Evolutionary conservation across 352 stramenopile species (phyloP).

Genomic region (Globisporangium uncinulatum): DNA sequence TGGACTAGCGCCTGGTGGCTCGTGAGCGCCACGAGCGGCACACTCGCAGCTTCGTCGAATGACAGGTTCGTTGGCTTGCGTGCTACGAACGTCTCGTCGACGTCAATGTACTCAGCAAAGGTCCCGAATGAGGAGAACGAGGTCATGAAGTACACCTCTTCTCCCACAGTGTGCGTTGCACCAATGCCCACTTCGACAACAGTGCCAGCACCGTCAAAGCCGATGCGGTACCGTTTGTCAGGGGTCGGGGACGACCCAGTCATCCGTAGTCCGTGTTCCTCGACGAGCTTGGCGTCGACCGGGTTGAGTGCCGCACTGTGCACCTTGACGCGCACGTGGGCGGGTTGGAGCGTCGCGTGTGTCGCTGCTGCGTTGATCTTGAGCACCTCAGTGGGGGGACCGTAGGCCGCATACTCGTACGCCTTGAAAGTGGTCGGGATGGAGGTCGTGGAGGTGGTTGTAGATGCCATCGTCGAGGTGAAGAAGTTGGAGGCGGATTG

Average conservation of each 20-base stretch:
- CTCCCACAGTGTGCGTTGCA: no score
- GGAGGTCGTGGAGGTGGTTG: no score
- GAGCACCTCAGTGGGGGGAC: background rate
- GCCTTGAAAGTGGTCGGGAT: conserved; percentile 1
- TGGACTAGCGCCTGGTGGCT: conserved; percentile 18
- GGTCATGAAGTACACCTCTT: no score
- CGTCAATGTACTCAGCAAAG: no score
- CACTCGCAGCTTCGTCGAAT: conserved; percentile 13
- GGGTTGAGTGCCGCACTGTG: conserved; percentile 28
- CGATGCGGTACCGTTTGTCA: conserved; percentile 1
- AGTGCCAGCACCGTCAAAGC: background rate
- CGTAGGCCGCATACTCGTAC: background rate
- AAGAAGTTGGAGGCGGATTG: no score
- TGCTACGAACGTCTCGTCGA: no score
- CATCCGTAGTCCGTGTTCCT: background rate
- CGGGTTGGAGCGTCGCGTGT: background rate
- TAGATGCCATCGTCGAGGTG: no score
- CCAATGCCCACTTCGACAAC: no score
- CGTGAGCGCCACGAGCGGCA: conserved; percentile 16
- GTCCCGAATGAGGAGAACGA: no score
- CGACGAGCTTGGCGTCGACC: conserved; percentile 19
- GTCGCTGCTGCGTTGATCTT: background rate
- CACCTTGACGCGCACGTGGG: conserved; percentile 27
- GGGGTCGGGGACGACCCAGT: background rate
- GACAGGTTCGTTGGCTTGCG: conserved; percentile 14